Base-by-base conservation (phyloP, 768 basidiomycete genomes). In the Agrocybe pediades region DNA sequence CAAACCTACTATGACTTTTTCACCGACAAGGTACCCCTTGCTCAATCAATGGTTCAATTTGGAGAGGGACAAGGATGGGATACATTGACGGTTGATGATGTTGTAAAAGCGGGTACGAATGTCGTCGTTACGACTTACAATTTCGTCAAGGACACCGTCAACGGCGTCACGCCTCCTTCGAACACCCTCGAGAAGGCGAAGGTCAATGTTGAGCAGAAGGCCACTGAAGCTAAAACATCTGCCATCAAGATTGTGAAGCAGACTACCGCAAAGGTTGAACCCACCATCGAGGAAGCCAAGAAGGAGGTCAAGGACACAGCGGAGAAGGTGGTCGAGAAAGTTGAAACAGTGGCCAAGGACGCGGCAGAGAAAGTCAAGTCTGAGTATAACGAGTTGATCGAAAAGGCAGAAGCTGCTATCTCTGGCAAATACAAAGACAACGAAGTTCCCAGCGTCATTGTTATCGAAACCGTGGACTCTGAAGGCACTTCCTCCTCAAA, bases 1-100 rank as follows among this genome's bases (percentile, higher is more conserved):
- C 87, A 86, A 60, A 68, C 75, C 2, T 97, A 95, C 75, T 86
- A 90, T 65, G 89, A 95, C 59, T 79, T 96, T 67, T 97, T 97
- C 77, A 79, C 85, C 51, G 83, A 87, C 61, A 77, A 82, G 40
- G 84, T 95, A 49, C 95, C 95, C 2, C 77, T 91, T 33, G 94
- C 86, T 24, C 81, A 87, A 57, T 65, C 81, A 16, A 77, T 95
- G 69, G 76, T 95, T 36, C 88, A 95, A 54, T 93, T 85, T 64
- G 90, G 88, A 9, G 92, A 97, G 64, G 76, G 80, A 24, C 75
- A 85, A 52, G 80, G 84, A 13, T 95, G 92, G 90, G 90, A 95
- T 61, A 81, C 77, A 6, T 71, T 92, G 55, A 90, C 91, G 26
- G 54, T 84, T 17, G 75, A 80, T 47, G 77, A 86, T 56, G 77